Conservation (phyloP, 805 yeast genomes). For the Grigorovia humatica region DNA sequence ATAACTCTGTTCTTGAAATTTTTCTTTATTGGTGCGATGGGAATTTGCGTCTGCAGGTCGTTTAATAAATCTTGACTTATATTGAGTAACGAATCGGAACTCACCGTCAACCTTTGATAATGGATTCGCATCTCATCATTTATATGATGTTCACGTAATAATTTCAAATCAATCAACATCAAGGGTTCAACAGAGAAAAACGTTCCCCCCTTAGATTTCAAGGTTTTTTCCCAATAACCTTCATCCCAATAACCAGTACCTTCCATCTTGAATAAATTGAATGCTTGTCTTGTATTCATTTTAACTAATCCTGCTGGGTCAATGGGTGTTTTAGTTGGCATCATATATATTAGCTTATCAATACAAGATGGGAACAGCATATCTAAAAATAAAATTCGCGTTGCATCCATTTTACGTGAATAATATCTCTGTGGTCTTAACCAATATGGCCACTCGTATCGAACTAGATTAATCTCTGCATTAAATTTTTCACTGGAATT, state of each 20-base stretch:
- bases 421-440: conserved; percentile 66
- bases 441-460: conserved; percentile 92
- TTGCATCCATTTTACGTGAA: conserved; percentile 79
- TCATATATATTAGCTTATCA: conserved; percentile 71
- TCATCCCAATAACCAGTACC: conserved; percentile 79
- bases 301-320: conserved; percentile 51
- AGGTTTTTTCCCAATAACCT: conserved; percentile 79
- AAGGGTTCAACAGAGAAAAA: conserved; percentile 80
- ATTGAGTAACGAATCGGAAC: conserved; percentile 68
- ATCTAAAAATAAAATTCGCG: conserved; percentile 77
- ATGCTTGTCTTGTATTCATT: conserved; percentile 33
- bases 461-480: conserved; percentile 44
- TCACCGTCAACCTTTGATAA: conserved; percentile 72
- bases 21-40: conserved; percentile 8
- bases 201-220: conserved; percentile 29
- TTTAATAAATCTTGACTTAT: conserved; percentile 93
- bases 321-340: conserved; percentile 58
- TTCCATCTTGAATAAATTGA: conserved; percentile 71
- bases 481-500: conserved; percentile 3
- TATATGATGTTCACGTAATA: conserved; percentile 53
- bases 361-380: conserved; percentile 74
- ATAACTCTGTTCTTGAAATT: neutral
- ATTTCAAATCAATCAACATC: conserved; percentile 65
- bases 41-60: conserved; percentile 54
- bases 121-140: conserved; percentile 79